These are phyloP conservation scores for Pseudonectria buxi DNA, from an alignment of 2,329 filamentous ascomycete species.

Conservation along the genomic window DNA sequence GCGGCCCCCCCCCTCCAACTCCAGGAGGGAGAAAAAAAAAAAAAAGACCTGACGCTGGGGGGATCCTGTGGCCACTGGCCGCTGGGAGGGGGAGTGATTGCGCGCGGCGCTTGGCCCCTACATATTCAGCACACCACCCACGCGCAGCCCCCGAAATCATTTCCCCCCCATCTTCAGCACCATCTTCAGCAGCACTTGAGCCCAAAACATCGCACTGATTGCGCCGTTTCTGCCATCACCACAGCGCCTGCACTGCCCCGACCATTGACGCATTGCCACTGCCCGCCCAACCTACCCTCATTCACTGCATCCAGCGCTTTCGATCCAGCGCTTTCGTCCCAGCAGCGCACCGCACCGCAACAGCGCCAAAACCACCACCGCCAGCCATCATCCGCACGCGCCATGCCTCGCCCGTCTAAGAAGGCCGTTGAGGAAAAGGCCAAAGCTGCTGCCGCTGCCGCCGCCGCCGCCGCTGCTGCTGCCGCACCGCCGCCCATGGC, in stretches of 20 bases:
- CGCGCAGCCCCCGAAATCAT: slow-evolving; percentile 24
- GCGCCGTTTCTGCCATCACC: slow-evolving; percentile 19
- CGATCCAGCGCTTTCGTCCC: neutral
- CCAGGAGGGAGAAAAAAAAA: too few species aligned
- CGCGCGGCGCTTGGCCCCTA: slow-evolving; percentile 24
- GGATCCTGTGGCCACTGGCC: neutral
- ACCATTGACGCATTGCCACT: too few species aligned
- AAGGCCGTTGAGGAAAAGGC: slow-evolving; percentile 33
- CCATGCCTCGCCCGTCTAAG: slow-evolving; percentile 42
- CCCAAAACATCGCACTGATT: slow-evolving; percentile 20
- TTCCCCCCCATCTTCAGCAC: slow-evolving; percentile 25
- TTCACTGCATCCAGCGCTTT: too few species aligned
- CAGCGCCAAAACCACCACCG: neutral
- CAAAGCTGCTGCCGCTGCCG: slow-evolving; percentile 25
- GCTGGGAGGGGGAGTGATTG: slow-evolving; percentile 23
- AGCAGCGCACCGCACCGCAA: neutral
- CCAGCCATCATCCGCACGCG: slow-evolving; percentile 10
- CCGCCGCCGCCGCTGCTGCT: slow-evolving; percentile 15
- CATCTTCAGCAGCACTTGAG: slow-evolving; percentile 20
- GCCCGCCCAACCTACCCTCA: too few species aligned
- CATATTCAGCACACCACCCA: slow-evolving; percentile 31
- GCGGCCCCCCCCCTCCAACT: too few species aligned
- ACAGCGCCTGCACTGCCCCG: slow-evolving; percentile 5
- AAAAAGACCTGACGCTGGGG: neutral
- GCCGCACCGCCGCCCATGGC: slow-evolving; percentile 34